Evolutionary conservation across 2,329 filamentous ascomycete genomes (phyloP), one percentile per base, ranked within the genome.

Genomic region (Beauveria sp.): DNA sequence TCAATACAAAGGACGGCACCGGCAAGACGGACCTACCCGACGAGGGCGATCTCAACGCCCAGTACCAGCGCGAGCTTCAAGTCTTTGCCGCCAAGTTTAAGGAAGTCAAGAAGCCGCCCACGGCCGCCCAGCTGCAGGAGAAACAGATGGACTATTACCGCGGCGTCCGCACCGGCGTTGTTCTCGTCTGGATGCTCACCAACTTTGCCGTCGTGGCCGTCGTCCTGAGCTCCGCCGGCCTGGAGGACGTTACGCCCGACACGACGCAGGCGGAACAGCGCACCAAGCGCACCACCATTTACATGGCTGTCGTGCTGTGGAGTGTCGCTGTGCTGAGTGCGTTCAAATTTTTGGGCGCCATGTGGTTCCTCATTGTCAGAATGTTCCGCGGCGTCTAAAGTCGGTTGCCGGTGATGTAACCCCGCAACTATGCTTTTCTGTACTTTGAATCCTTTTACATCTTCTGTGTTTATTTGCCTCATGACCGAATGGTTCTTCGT

Each of bases 121-220:
- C 80, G 0, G 72, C 82, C 0, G 72, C 77, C 0, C 80, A 85
- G 67, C 76, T 83, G 50, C 81, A 86, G 42, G 93, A 97, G 72
- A 91, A 89, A 71, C 93, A 99, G 74, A 91, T 97, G 79, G 95
- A 99, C 74, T 99, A 98, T 77, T 99, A 99, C 83, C 92, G 93
- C 69, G 95, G 93, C 66, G 96, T 99, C 73, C 86, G 95, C 65
- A 96, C 90, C 22, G 86, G 91, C 31, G 93, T 97, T 67, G 95
- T 99, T 34, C 79, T 98, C 56, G 86, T 89, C 66, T 99, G 95
- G 95, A 96, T 99, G 83, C 91, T 98, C 69, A 92, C 88, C 71
- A 99, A 99, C 75, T 90, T 99, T 73, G 92, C 86, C 0, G 85
- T 99, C 6, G 87, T 86, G 0, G 93, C 93, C 0, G 82, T 96